These are phyloP conservation scores for Suhomyces sp. DNA, from an alignment of 805 yeast genomes.

Conservation along the genomic window DNA sequence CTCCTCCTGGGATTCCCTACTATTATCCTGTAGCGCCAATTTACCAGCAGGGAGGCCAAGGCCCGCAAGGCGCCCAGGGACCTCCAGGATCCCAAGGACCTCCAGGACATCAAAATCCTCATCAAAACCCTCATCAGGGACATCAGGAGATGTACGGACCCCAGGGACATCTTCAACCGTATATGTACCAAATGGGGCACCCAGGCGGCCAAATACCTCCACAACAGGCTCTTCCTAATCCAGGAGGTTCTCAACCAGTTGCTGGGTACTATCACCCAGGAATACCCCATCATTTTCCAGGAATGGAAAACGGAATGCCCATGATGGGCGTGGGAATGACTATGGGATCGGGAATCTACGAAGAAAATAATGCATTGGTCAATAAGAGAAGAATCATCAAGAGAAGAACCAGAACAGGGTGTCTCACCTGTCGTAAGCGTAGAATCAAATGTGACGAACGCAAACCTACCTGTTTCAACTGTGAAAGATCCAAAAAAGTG, in stretches of 20 bases:
- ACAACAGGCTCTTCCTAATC: background rate
- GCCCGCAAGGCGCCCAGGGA: background rate
- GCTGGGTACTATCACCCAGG: constrained; percentile 4
- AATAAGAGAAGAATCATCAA: constrained; percentile 46
- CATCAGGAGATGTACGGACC: background rate
- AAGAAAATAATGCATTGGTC: constrained; percentile 29
- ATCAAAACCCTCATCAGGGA: background rate
- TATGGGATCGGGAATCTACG: constrained; percentile 10
- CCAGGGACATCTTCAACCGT: background rate
- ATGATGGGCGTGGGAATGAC: constrained; percentile 7
- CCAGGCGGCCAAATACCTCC: constrained; percentile 1
- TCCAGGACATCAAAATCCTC: background rate
- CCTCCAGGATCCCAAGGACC: background rate
- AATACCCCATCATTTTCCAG: background rate
- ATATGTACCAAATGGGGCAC: constrained; percentile 2
- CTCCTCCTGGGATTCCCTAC: constrained; percentile 3
- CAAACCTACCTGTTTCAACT: constrained; percentile 65
- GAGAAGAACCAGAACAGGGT: constrained; percentile 70
- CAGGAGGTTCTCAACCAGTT: background rate
- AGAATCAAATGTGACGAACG: constrained; percentile 63
- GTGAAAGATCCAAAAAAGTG: constrained; percentile 59
- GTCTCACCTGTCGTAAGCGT: constrained; percentile 68
- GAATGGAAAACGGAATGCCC: background rate
- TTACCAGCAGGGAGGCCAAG: constrained; percentile 2
- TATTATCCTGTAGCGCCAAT: constrained; percentile 5